Percentiles rank a stretch among this genome's conserved stretches.
phyloP scores from a whole-genome alignment of 2,329 filamentous ascomycete genomes.

The Claviceps fusiformis region DNA sequence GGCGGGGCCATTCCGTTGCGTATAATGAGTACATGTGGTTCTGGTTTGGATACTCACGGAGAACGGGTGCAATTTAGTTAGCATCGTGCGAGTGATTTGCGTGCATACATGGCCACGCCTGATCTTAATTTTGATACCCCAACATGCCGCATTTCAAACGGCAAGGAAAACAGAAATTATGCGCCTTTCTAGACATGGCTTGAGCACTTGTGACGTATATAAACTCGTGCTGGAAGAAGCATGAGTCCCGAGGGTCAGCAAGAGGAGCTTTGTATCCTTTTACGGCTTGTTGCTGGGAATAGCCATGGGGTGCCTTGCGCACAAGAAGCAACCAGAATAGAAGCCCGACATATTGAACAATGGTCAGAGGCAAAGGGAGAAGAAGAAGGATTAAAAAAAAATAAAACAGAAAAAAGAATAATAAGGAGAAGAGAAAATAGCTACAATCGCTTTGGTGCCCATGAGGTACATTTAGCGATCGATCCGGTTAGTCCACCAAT shows the following conservation, averaged over 20 bases:
- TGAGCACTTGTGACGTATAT: no score
- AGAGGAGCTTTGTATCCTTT: background rate
- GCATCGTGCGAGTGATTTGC: background rate
- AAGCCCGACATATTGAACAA: background rate
- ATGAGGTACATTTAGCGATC: no score
- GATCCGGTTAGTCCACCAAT: no score
- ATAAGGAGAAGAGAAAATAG: no score
- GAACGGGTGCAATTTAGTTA: background rate
- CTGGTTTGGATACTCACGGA: background rate
- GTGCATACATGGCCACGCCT: background rate
- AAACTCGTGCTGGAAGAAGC: background rate
- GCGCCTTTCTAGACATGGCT: background rate
- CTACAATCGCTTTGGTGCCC: no score
- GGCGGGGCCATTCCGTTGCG: no score
- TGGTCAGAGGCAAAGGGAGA: no score
- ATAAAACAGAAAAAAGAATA: no score
- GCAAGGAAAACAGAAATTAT: background rate
- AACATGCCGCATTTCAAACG: background rate
- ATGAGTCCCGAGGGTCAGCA: background rate
- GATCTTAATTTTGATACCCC: background rate
- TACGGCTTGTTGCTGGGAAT: background rate
- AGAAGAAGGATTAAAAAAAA: no score
- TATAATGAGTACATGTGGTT: no score
- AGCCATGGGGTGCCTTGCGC: background rate
- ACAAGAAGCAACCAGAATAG: background rate